A percentile compares a stretch with the other conserved stretches of the same genome.
These are phyloP conservation scores for Globisporangium parvum DNA, from an alignment of 352 stramenopile species.

Conservation along the genomic window DNA sequence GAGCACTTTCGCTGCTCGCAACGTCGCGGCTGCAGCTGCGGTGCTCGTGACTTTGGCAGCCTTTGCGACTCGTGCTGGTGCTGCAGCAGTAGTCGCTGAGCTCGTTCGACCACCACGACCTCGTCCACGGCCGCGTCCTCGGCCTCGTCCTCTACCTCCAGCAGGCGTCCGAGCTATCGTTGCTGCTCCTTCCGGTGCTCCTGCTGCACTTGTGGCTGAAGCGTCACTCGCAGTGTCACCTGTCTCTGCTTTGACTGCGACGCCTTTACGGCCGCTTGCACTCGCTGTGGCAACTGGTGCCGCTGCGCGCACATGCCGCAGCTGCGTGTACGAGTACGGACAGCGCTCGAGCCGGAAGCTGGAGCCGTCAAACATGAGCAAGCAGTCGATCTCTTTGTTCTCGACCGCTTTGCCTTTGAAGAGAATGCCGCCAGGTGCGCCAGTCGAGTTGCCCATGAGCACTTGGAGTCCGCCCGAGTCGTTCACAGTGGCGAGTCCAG, in stretches of 20 bases:
- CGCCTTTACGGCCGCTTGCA: not conserved
- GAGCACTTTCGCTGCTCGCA: not conserved
- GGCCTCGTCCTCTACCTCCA: constrained; percentile 4
- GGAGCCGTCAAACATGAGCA: constrained; percentile 73
- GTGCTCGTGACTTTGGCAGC: not conserved
- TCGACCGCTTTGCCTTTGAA: constrained; percentile 78
- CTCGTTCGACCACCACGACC: not conserved
- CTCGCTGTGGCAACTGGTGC: not conserved
- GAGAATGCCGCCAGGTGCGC: constrained; percentile 45
- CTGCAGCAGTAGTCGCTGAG: not conserved
- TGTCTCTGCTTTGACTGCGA: not conserved
- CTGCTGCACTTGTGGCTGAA: not conserved
- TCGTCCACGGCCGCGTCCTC: constrained; percentile 2
- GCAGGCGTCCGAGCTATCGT: not conserved
- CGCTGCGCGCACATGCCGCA: constrained; percentile 58
- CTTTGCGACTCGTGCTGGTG: too few species aligned
- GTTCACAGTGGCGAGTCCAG: constrained; percentile 63
- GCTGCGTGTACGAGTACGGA: constrained; percentile 60
- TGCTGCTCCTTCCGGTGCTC: not conserved
- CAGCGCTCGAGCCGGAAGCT: constrained; percentile 66
- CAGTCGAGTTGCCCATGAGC: constrained; percentile 47
- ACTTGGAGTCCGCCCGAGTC: constrained; percentile 55
- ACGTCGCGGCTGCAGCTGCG: not conserved
- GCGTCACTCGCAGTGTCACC: not conserved
- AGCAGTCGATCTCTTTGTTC: constrained; percentile 78